Percentiles rank a stretch among this genome's conserved stretches.
These are phyloP conservation scores for Trypanosoma brucei DNA, from an alignment of 208 protist genomes.

Conservation along the genomic window DNA sequence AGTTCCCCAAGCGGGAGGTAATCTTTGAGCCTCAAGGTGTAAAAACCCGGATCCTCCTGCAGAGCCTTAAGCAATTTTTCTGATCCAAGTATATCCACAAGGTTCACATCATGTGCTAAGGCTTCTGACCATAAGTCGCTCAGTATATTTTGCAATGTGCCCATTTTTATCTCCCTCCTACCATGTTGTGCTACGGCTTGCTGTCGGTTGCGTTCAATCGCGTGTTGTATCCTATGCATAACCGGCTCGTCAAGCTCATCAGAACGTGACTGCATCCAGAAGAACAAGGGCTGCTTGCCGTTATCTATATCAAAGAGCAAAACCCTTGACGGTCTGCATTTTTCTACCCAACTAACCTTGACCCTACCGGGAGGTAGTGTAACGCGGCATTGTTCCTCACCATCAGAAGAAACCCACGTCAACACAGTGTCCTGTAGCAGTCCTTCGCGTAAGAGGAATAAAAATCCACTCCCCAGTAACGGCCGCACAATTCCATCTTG, in stretches of 20 bases:
- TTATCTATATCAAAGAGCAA: slow-evolving; percentile 25
- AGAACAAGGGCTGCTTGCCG: slow-evolving; percentile 18
- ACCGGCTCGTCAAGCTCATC: slow-evolving; percentile 11
- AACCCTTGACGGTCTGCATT: slow-evolving; percentile 19
- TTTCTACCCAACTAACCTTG: slow-evolving; percentile 20
- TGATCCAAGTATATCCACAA: slow-evolving; percentile 9
- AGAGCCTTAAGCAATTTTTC: slow-evolving; percentile 11
- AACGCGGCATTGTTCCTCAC: slow-evolving; percentile 5
- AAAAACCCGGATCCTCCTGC: slow-evolving; percentile 17
- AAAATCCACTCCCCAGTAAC: slow-evolving; percentile 7
- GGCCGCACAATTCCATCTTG: slow-evolving; percentile 14
- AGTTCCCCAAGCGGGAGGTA: background rate
- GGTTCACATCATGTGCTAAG: slow-evolving; percentile 8
- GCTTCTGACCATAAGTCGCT: slow-evolving; percentile 6
- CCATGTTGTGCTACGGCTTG: background rate
- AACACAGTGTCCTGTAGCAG: slow-evolving; percentile 5
- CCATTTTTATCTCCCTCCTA: slow-evolving; percentile 9
- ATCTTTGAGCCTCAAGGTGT: slow-evolving; percentile 1
- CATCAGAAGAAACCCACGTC: slow-evolving; percentile 12
- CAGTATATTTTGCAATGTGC: slow-evolving; percentile 15
- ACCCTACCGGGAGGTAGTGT: slow-evolving; percentile 12
- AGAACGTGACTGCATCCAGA: slow-evolving; percentile 26
- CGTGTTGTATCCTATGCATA: slow-evolving; percentile 12
- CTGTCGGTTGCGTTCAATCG: background rate
- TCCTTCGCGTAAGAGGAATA: slow-evolving; percentile 14